Conservation (phyloP, 2,329 filamentous ascomycete genomes). For the Raffaelea deltoideospora region DNA sequence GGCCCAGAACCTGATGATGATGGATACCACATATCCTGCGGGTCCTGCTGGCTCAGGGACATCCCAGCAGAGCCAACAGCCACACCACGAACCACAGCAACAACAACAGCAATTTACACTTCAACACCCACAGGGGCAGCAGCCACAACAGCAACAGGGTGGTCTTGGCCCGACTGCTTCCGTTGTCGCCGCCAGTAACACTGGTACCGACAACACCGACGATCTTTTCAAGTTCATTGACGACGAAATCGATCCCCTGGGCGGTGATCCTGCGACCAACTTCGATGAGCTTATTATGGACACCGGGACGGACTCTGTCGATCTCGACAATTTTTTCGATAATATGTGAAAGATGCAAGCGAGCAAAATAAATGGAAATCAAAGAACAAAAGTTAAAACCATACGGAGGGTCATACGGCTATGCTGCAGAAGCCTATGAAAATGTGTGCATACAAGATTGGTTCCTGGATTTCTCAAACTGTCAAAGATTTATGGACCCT, state of each 20-base stretch:
- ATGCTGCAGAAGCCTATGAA: no score
- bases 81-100: background rate
- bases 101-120: background rate
- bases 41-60: background rate
- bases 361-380: background rate
- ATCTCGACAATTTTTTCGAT: conserved; percentile 10
- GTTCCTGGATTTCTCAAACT: no score
- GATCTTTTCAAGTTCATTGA: conserved; percentile 32
- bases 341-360: background rate
- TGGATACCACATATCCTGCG: conserved; percentile 5
- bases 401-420: no score
- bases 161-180: background rate
- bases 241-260: conserved; percentile 21
- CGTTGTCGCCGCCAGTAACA: background rate
- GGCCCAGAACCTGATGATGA: conserved; percentile 12
- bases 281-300: conserved; percentile 37
- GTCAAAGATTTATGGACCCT: conserved; percentile 18
- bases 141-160: conserved; percentile 10
- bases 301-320: conserved; percentile 26
- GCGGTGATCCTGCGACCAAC: conserved; percentile 21
- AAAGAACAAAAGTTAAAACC: background rate
- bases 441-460: no score
- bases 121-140: conserved; percentile 1
- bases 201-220: conserved; percentile 19
- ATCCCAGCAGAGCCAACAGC: background rate